Conservation (phyloP, 208 protist genomes). For the Trypanosoma cruzi region DNA sequence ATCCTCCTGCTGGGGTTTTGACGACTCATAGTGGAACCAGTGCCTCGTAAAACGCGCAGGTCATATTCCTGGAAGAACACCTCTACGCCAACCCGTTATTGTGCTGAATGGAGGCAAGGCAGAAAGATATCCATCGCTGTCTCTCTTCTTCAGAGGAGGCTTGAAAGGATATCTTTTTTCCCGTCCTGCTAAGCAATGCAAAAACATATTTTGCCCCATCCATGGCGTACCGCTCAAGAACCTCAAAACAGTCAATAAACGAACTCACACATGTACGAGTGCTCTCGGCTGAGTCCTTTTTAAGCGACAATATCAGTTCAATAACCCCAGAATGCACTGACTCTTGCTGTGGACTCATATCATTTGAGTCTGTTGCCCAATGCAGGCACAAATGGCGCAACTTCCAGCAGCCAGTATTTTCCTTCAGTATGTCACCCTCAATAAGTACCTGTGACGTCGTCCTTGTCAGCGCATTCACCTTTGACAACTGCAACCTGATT, state of each 20-base stretch:
- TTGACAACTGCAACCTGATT: neutral
- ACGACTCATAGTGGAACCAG: no score
- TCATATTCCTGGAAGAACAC: no score
- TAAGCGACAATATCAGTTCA: slow-evolving; percentile 4
- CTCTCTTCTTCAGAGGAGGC: slow-evolving; percentile 13
- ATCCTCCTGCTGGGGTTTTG: no score
- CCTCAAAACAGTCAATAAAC: slow-evolving; percentile 23
- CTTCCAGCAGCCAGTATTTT: slow-evolving; percentile 12
- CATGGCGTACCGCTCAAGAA: slow-evolving; percentile 9
- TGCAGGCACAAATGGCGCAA: slow-evolving; percentile 11
- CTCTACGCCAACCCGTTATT: no score
- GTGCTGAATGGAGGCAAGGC: slow-evolving; percentile 12
- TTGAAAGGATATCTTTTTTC: slow-evolving; percentile 10
- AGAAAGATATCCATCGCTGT: slow-evolving; percentile 10
- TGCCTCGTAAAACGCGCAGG: no score
- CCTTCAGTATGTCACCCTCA: slow-evolving; percentile 9
- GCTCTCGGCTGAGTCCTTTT: slow-evolving; percentile 3
- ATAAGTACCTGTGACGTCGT: neutral
- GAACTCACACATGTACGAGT: slow-evolving; percentile 7
- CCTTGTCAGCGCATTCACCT: neutral
- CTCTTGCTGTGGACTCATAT: neutral
- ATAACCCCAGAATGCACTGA: neutral
- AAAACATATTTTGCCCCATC: slow-evolving; percentile 11
- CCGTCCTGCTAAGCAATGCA: slow-evolving; percentile 12
- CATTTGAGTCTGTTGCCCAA: neutral